Evolutionary conservation across 164 flowering plant species (phyloP).

Genomic region (Vitis vinifera): ASM3070453v1 NC_081814.1:216001-216500

Average conservation of each 20-base stretch:
- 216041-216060: conserved; percentile 43
- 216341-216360: conserved; percentile 35
- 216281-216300: conserved; percentile 10
- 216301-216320: conserved; percentile 18
- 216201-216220: conserved; percentile 12
- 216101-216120: conserved; percentile 43
- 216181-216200: conserved; percentile 50
- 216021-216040: conserved; percentile 7
- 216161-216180: conserved; percentile 30
- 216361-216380: conserved; percentile 39
- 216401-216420: conserved; percentile 32
- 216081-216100: conserved; percentile 58
- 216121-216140: conserved; percentile 16
- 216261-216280: too few species aligned
- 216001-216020: conserved; percentile 15
- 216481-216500: too few species aligned
- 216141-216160: conserved; percentile 27
- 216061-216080: conserved; percentile 39
- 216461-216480: background rate
- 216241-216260: background rate
- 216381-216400: conserved; percentile 38
- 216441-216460: conserved; percentile 14
- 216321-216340: conserved; percentile 16
- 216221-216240: background rate
- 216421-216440: conserved; percentile 45